Evolutionary conservation across 225 moss, liverwort and hornwort genomes (phyloP), one percentile per base, ranked within the genome.

Genomic region (Bryoerythrophyllum caledonicum): DNA sequence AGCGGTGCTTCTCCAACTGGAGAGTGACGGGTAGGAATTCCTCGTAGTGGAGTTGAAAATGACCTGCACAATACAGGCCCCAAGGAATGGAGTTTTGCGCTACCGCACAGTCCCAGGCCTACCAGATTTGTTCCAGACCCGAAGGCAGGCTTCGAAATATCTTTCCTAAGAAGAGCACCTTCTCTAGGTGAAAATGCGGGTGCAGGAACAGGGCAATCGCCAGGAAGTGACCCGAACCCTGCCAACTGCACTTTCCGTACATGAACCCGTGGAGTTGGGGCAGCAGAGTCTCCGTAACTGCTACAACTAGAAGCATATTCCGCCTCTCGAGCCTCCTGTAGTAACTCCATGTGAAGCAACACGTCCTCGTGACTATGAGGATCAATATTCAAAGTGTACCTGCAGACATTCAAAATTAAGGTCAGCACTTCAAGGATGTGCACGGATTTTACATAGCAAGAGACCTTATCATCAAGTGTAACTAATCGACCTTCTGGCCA

Each of bases 351-450:
- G 79, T 97, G 96, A 67, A 97, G 89, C 51, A 94, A 82, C 27
- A 97, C 92, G 71, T 97, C 94, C 75, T 93, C 96, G 77, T 97
- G 96, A 71, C 89, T 89, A 64, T 90, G 88, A 41, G 90, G 84
- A 76, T 94, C 96, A 30, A 97, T 93, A 74, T 92, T 94, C 68
- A 97, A 71, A 60, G 96, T 89, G 60, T 97, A 97, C 83, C 96
- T 96, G 89, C 87, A 78, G 60, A 78, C 41, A 65, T 46, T 79
- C 58, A 40, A 32, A 44, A 26, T 30, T 21, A 15, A 52, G 53
- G 54, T 76, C 70, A 77, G 60, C 24, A 53, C 44, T 54, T 25
- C 12, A 25, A 65, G 26, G 6, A 12, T 61, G 41, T 41, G 24
- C 35, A 35, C 41, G 32, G 25, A 16, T 58, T 28, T 8, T 62